These are phyloP conservation scores for Puccinia horiana DNA, from an alignment of 1,284 basidiomycete species.

Conservation along the genomic window DNA sequence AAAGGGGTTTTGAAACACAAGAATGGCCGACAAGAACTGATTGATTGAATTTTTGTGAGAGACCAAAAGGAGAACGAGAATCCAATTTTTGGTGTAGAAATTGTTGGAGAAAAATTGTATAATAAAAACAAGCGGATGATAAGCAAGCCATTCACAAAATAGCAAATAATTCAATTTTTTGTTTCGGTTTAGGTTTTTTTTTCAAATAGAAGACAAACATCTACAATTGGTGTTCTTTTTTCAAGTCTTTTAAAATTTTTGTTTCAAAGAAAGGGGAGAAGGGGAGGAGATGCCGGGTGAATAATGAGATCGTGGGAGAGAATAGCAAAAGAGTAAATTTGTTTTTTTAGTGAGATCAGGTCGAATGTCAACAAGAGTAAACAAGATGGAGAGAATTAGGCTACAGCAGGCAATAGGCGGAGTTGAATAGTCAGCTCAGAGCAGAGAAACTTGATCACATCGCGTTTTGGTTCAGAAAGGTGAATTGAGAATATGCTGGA, in stretches of 20 bases:
- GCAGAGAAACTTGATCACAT: background rate
- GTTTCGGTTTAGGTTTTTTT: background rate
- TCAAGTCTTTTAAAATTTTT: too few species aligned
- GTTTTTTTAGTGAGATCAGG: background rate
- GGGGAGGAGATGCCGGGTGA: background rate
- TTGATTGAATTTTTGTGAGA: too few species aligned
- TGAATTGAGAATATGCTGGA: constrained; percentile 33
- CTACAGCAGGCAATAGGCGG: background rate
- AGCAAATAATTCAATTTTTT: background rate
- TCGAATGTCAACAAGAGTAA: constrained; percentile 15
- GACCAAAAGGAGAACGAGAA: too few species aligned
- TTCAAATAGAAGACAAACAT: background rate
- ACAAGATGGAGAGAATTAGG: constrained; percentile 3
- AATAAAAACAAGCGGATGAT: background rate
- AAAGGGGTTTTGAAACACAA: too few species aligned
- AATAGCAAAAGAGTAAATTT: background rate
- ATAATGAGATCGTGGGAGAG: background rate
- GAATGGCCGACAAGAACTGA: too few species aligned
- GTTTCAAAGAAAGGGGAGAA: background rate
- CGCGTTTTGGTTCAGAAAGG: background rate
- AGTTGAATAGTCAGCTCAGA: background rate
- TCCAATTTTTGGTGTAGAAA: too few species aligned
- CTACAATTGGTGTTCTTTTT: background rate
- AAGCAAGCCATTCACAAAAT: background rate
- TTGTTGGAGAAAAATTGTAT: too few species aligned